Conservation (phyloP, 768 basidiomycete genomes). For the Lenzites betulinus region DNA sequence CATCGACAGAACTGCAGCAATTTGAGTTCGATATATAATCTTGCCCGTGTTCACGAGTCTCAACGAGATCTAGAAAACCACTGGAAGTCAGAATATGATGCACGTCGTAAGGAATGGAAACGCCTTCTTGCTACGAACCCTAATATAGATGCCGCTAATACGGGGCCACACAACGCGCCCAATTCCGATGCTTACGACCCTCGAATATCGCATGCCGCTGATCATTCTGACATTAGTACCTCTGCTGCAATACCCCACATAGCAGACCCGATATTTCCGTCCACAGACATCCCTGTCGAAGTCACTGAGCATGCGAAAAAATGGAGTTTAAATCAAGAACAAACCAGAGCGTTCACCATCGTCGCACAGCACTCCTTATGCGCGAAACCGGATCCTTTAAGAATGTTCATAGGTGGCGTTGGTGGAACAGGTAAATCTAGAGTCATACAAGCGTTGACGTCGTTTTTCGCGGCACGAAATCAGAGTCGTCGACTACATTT, state of each 20-base stretch:
- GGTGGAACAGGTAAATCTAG: neutral
- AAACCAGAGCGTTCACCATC: neutral
- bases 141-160: no score
- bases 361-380: neutral
- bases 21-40: neutral
- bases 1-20: neutral
- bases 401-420: neutral
- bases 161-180: no score
- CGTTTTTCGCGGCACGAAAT: neutral
- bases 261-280: neutral
- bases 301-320: neutral
- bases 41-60: neutral
- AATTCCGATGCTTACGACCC: no score
- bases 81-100: neutral
- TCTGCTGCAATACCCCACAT: neutral
- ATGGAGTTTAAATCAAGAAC: neutral
- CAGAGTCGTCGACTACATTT: neutral
- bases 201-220: neutral
- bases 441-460: neutral
- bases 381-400: neutral
- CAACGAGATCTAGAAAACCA: neutral
- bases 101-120: neutral
- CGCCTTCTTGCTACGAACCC: no score
- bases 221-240: neutral
- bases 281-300: neutral